Percentiles rank a stretch among this genome's conserved stretches.
Evolutionary conservation across 139 green algal genomes (phyloP).

Genomic region (Parachlorella kessleri): DNA sequence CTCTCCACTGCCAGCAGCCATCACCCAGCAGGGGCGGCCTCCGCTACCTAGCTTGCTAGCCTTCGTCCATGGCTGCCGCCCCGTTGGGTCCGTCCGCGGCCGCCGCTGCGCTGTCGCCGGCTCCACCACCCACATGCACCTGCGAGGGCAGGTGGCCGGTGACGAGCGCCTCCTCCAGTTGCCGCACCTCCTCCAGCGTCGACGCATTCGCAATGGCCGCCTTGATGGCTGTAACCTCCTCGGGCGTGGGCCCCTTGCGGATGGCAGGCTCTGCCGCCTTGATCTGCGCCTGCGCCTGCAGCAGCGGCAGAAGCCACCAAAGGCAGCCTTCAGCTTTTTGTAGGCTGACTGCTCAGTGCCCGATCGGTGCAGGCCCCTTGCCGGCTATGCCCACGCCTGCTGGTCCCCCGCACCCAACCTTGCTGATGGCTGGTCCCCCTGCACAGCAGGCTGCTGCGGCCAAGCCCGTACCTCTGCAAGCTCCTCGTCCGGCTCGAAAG

Average conservation of each 20-base stretch:
- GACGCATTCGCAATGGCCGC: slow-evolving; percentile 88
- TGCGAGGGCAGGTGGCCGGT: slow-evolving; percentile 71
- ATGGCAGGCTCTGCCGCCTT: slow-evolving; percentile 14
- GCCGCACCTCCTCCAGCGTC: slow-evolving; percentile 90
- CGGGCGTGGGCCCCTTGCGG: slow-evolving; percentile 60
- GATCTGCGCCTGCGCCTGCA: background rate
- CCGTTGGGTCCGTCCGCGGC: slow-evolving; percentile 8
- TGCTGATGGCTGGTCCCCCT: too few relatives aligned
- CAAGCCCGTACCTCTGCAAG: slow-evolving; percentile 40
- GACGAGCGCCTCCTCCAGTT: slow-evolving; percentile 82
- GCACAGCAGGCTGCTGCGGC: background rate
- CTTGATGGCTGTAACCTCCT: slow-evolving; percentile 88
- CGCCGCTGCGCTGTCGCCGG: background rate
- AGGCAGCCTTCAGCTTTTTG: too few relatives aligned
- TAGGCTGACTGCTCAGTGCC: too few relatives aligned
- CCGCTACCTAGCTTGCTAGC: too few relatives aligned
- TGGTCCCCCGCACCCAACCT: too few relatives aligned
- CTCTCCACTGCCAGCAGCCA: too few relatives aligned
- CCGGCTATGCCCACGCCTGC: too few relatives aligned
- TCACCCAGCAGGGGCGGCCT: too few relatives aligned
- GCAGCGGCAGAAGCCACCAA: too few relatives aligned
- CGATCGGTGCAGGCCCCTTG: too few relatives aligned
- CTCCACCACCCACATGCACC: background rate
- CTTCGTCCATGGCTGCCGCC: slow-evolving; percentile 28
- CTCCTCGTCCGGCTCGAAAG: slow-evolving; percentile 77